phyloP scores from a whole-genome alignment of 257 asterid genomes.

The Nicotiana sylvestris region DNA sequence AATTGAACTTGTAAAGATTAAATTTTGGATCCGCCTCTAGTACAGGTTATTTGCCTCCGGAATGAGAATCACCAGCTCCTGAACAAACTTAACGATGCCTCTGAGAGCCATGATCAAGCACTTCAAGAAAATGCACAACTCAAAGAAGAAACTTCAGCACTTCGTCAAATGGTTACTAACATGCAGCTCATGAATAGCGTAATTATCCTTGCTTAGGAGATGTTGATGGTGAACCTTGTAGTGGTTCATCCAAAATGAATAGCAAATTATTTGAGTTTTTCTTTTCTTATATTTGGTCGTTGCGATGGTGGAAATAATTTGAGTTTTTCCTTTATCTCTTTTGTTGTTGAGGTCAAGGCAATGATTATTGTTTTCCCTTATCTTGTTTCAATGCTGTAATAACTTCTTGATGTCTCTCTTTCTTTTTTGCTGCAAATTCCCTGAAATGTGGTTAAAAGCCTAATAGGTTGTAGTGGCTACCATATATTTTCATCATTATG shows the following conservation, averaged over 20 bases:
- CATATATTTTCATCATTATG: too few species aligned
- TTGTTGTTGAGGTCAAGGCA: slow-evolving; percentile 23
- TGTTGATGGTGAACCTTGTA: background rate
- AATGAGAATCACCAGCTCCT: slow-evolving; percentile 69
- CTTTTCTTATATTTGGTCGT: background rate
- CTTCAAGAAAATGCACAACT: slow-evolving; percentile 21
- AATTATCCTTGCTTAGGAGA: background rate
- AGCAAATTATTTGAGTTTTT: background rate
- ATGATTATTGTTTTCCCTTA: slow-evolving; percentile 20
- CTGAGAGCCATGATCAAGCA: slow-evolving; percentile 7
- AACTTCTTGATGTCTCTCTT: too few species aligned
- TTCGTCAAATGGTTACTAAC: slow-evolving; percentile 18
- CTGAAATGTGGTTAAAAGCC: too few species aligned
- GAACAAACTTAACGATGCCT: slow-evolving; percentile 12
- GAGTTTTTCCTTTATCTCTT: slow-evolving; percentile 9
- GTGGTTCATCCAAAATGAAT: slow-evolving; percentile 13
- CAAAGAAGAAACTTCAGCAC: slow-evolving; percentile 19
- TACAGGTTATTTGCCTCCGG: slow-evolving; percentile 64
- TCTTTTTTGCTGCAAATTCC: too few species aligned
- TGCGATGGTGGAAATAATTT: slow-evolving; percentile 11
- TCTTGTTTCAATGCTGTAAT: background rate
- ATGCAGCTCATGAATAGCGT: slow-evolving; percentile 11
- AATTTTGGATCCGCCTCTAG: background rate
- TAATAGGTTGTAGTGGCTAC: too few species aligned
- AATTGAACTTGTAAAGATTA: background rate